A percentile compares a stretch with the other conserved stretches of the same genome.
phyloP scores from a whole-genome alignment of 2,329 filamentous ascomycete species.

The Fusarium chuoi region DNA sequence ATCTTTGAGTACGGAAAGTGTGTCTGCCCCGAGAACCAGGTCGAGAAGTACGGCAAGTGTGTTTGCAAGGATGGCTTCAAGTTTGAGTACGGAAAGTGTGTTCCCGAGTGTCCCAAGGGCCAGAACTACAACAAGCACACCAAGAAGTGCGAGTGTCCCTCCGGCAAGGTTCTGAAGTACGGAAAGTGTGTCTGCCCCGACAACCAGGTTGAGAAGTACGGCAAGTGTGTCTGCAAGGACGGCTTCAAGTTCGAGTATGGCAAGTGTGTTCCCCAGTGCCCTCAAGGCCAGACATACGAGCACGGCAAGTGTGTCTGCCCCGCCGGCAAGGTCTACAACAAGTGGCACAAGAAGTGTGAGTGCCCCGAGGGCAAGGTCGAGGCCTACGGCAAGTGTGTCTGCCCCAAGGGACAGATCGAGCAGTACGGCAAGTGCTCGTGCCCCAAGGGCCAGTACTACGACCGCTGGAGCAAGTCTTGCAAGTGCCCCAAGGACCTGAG shows the following conservation, averaged over 20 bases:
- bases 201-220: background rate
- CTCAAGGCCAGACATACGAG: background rate
- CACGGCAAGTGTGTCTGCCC: slow-evolving; percentile 25
- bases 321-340: slow-evolving; percentile 7
- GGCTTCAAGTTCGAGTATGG: slow-evolving; percentile 12
- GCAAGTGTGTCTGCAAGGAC: slow-evolving; percentile 12
- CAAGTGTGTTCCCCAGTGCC: slow-evolving; percentile 17
- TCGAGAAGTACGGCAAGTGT: slow-evolving; percentile 1
- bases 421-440: slow-evolving; percentile 23
- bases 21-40: slow-evolving; percentile 7
- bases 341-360: slow-evolving; percentile 15
- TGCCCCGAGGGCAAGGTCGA: slow-evolving; percentile 18
- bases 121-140: background rate
- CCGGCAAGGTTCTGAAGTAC: slow-evolving; percentile 5
- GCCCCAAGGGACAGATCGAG: slow-evolving; percentile 18
- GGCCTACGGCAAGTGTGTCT: slow-evolving; percentile 20
- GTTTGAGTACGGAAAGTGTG: slow-evolving; percentile 20
- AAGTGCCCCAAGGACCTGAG: slow-evolving; percentile 34
- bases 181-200: slow-evolving; percentile 14
- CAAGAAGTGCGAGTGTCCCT: slow-evolving; percentile 18
- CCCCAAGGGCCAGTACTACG: slow-evolving; percentile 33
- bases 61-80: slow-evolving; percentile 11
- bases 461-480: slow-evolving; percentile 30
- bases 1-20: slow-evolving; percentile 18
- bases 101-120: slow-evolving; percentile 2